phyloP scores from a whole-genome alignment of 208 protist species.

The Leishmania aethiopica region DNA sequence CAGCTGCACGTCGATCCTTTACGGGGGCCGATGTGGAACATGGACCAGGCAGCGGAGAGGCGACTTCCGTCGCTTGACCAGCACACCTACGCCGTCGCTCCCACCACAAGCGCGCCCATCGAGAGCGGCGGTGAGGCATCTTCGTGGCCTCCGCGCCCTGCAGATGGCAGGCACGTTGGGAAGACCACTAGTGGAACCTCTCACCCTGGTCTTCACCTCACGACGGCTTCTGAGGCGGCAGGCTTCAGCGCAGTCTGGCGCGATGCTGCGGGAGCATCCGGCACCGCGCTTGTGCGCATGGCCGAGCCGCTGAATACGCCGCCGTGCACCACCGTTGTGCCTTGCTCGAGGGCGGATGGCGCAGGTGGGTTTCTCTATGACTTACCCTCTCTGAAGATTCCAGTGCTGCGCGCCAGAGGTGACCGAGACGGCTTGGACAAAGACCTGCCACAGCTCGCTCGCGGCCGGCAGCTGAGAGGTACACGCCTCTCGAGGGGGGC shows the following conservation, averaged over 20 bases:
- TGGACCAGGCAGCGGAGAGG: not conserved
- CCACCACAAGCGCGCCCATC: not conserved
- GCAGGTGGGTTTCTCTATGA: not conserved
- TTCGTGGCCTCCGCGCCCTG: not conserved
- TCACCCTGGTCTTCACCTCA: not conserved
- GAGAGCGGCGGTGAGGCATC: not conserved
- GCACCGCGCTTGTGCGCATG: not conserved
- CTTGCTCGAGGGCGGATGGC: not conserved
- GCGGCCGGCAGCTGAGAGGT: not conserved
- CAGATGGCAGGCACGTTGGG: not conserved
- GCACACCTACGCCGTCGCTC: not conserved
- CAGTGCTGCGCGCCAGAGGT: not conserved
- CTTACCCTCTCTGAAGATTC: constrained; percentile 7
- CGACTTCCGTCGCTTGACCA: not conserved
- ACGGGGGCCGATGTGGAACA: not conserved
- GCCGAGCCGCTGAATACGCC: not conserved
- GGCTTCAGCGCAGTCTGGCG: too few species aligned
- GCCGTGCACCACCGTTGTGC: not conserved
- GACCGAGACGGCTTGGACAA: not conserved
- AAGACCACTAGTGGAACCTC: not conserved
- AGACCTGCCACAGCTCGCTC: not conserved
- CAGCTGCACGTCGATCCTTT: not conserved
- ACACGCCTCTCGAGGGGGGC: too few species aligned
- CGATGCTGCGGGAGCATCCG: not conserved
- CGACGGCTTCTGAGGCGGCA: not conserved